A percentile compares a stretch with the other conserved stretches of the same genome.
Evolutionary conservation across 2,329 filamentous ascomycete genomes (phyloP).

Genomic region (Penicillium hordei): DNA sequence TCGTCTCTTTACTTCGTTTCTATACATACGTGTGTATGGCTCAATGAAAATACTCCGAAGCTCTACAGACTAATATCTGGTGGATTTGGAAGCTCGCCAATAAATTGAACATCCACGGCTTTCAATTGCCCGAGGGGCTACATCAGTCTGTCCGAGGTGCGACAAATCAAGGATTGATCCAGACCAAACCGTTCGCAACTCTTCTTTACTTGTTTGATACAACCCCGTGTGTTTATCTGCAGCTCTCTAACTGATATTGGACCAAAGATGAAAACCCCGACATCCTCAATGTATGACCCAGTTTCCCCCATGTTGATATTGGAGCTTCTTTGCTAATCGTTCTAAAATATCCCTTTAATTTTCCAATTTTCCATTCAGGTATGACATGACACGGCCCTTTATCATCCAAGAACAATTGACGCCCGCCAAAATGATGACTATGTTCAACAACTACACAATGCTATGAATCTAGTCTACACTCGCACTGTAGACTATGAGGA

Average conservation of each 20-base stretch:
- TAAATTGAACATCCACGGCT: neutral
- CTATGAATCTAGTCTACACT: neutral
- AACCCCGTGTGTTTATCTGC: neutral
- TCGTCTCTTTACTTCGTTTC: neutral
- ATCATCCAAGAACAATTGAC: neutral
- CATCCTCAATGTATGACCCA: neutral
- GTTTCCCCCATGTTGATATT: neutral
- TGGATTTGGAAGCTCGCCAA: neutral
- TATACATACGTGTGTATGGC: neutral
- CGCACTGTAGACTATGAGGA: neutral
- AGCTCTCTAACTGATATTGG: neutral
- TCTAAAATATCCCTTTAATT: neutral
- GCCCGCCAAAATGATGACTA: neutral
- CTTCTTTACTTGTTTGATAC: neutral
- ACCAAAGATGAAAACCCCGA: neutral
- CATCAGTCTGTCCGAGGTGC: neutral
- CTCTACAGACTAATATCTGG: neutral
- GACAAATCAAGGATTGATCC: neutral
- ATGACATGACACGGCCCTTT: neutral
- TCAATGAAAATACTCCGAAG: neutral
- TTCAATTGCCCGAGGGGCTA: neutral
- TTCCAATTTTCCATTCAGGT: neutral
- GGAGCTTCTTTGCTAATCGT: neutral
- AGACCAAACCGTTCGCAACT: neutral
- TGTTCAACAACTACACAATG: neutral